phyloP scores from a whole-genome alignment of 1,284 basidiomycete species.

The Ustilago lituana region DNA sequence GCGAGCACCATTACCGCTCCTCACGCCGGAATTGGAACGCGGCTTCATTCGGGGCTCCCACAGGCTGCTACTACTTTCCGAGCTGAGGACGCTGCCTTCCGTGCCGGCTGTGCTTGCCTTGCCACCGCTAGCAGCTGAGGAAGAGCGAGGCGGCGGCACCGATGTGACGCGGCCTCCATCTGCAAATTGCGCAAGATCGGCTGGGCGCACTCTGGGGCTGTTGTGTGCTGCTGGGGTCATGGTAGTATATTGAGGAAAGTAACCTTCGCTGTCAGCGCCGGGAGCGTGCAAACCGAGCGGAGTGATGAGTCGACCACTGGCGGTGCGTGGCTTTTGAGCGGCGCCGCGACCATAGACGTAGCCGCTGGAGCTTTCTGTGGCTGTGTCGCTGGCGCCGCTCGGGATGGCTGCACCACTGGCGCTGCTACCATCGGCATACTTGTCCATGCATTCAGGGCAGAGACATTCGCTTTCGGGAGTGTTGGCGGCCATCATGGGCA shows the following conservation, averaged over 20 bases:
- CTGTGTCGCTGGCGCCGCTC: conserved; percentile 60
- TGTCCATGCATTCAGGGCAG: conserved; percentile 58
- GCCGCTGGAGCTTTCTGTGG: conserved; percentile 56
- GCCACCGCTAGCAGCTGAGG: conserved; percentile 46
- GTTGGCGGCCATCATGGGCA: too few species aligned
- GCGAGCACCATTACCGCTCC: conserved; percentile 1
- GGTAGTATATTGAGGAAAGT: conserved; percentile 43
- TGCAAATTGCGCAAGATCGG: conserved; percentile 3
- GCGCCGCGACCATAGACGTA: conserved; percentile 36
- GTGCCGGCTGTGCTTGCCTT: conserved; percentile 42
- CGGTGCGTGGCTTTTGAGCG: conserved; percentile 50
- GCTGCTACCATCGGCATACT: conserved; percentile 44
- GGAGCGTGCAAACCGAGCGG: conserved; percentile 50
- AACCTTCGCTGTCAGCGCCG: conserved; percentile 37
- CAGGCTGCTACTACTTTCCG: conserved; percentile 40
- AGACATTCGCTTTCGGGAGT: conserved; percentile 58
- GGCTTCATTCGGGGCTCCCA: conserved; percentile 52
- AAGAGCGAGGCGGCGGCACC: conserved; percentile 23
- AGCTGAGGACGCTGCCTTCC: conserved; percentile 46
- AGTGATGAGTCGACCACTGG: conserved; percentile 57
- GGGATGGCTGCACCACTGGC: conserved; percentile 52
- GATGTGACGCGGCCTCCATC: conserved; percentile 4
- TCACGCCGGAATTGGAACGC: conserved; percentile 19
- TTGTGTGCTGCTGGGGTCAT: conserved; percentile 13
- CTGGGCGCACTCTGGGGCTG: conserved; percentile 19